Evolutionary conservation across 345 rosid genomes (phyloP), one percentile per base, ranked within the genome.

Genomic region (Nasturtium officinale): DNA sequence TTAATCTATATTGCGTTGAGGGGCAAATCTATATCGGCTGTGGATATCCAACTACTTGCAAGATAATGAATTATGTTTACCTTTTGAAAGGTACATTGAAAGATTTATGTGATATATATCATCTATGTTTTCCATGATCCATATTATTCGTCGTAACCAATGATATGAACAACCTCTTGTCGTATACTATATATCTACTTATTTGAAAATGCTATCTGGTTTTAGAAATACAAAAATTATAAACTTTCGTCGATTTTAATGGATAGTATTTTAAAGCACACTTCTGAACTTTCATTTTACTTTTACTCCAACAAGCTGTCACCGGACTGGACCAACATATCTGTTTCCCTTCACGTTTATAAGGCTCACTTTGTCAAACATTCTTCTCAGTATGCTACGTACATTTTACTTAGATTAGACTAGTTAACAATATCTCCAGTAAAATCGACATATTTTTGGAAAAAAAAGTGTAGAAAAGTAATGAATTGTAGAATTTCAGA

Each of bases 11-110:
- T 33, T 32, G 1, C 26, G 0, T 28, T 17, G 5, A 23, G 59
- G 59, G 71, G 60, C 16, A 50, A 32, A 25, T 6, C 7, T n/a
- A n/a, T n/a, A 48, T 60, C 16, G n/a, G 8, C 7, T 18, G 55
- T 46, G 7, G 48, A 70, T 58, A 60, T 71, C 60, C 16, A 61
- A 51, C 58, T 48, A 52, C 42, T 71, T 51, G 59, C 15, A 52
- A 25, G 26, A 8, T 71, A 37, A 25, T 48, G 51, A 11, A 12
- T 25, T 46, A 33, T 32, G 58, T 58, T 9, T 25, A 37, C 28
- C 25, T 60, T 23, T 35, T 23, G 28, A 16, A 33, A 35, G 50
- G 26, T 47, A 71, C 4, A 69, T 13, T 28, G 38, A 16, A 53
- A 53, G 38, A 53, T 38, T 16, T 67, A 13, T 11, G 12, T 25